phyloP scores from a whole-genome alignment of 139 green algal species.

The Picochlorum costavermella region DNA sequence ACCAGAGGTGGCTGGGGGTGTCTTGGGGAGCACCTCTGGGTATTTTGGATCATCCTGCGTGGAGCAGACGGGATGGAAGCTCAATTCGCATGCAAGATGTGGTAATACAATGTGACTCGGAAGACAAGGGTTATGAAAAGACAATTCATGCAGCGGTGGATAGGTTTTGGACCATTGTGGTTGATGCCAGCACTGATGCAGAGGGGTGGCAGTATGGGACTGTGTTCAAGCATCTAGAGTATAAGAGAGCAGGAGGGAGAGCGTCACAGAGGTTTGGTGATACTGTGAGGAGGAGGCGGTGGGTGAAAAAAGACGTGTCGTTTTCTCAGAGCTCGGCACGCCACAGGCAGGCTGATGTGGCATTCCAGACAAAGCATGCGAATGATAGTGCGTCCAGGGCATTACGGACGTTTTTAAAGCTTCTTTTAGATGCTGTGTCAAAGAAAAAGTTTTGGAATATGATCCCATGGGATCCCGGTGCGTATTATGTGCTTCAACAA shows the following conservation, averaged over 20 bases:
- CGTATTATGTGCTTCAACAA: slow-evolving; percentile 20
- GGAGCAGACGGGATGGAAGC: slow-evolving; percentile 22
- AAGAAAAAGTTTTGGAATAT: slow-evolving; percentile 29
- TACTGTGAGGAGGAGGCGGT: slow-evolving; percentile 30
- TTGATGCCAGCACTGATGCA: slow-evolving; percentile 21
- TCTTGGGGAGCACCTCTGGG: slow-evolving; percentile 20
- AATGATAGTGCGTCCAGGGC: slow-evolving; percentile 23
- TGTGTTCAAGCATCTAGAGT: slow-evolving; percentile 48
- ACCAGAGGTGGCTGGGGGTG: slow-evolving; percentile 23
- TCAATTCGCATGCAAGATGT: neutral
- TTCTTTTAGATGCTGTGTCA: slow-evolving; percentile 29
- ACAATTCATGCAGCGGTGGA: neutral
- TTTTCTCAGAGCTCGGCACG: neutral
- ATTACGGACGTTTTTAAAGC: slow-evolving; percentile 27
- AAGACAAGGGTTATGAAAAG: neutral
- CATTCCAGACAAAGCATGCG: slow-evolving; percentile 19
- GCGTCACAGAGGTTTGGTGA: slow-evolving; percentile 29
- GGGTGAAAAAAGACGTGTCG: slow-evolving; percentile 6
- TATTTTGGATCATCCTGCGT: slow-evolving; percentile 31
- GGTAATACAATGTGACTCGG: neutral
- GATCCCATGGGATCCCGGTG: slow-evolving; percentile 39
- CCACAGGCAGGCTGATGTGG: neutral
- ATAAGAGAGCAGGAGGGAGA: slow-evolving; percentile 31
- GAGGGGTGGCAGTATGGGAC: slow-evolving; percentile 43
- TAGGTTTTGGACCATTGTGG: slow-evolving; percentile 17